Evolutionary conservation across 176 grass and related monocot genomes (phyloP), one percentile per base, ranked within the genome.

Genomic region (Pontederia paniculata): DNA sequence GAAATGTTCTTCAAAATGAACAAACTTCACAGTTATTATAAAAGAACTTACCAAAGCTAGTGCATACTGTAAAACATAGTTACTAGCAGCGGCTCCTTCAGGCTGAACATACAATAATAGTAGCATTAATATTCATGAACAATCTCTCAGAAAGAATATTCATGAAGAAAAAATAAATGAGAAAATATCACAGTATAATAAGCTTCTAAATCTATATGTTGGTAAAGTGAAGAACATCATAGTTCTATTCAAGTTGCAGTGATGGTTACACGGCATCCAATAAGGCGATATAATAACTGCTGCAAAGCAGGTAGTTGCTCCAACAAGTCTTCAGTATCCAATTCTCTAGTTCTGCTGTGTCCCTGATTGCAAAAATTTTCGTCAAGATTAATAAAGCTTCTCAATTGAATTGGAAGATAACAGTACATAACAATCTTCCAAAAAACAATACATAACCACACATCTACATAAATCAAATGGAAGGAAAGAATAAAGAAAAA

Each of bases 281-380:
- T 76, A 79, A 97, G 91, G 50, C 82, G 79, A 76, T 97, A 97
- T 23, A 97, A 76, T 53, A 90, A 80, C 69, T 97, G 86, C 54
- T 97, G 91, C 28, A 97, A 75, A 23, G 80, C 83, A 49, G 91
- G 86, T 74, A 97, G 73, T 17, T 97, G 91, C 64, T 88, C 91
- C 74, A 97, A 64, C 49, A 97, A 72, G 20, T 87, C 86, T 61
- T 77, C 80, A 72, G 67, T 77, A 66, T 84, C 83, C 66, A 97
- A 62, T 44, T 87, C 86, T 74, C 86, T 90, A 15, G 86, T 90
- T 89, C 48, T 80, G 71, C 71, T 90, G 50, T 86, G 79, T 13
- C 86, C 80, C 91, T 97, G 83, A 73, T 67, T 56, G 45, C 12
- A 54, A 53, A 69, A 62, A 9, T 57, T 46, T 28, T 5, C 10